A percentile compares a stretch with the other conserved stretches of the same genome.
phyloP scores from a whole-genome alignment of 139 green algal genomes.

The Parachlorella kessleri region DNA sequence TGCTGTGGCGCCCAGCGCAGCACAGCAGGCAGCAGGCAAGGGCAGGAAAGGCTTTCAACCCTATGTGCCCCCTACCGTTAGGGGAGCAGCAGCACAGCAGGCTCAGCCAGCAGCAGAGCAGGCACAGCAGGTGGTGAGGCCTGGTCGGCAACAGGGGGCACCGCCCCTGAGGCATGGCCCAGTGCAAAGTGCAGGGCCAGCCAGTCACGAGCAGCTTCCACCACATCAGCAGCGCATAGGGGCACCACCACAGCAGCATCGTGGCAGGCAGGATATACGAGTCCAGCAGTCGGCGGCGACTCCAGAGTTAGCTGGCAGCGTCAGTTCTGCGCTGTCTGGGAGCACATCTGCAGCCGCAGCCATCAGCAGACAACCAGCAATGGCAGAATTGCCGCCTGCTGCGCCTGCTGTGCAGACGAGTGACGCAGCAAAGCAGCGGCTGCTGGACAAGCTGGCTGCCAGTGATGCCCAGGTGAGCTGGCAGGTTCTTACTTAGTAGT shows the following conservation, averaged over 20 bases:
- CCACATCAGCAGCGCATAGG: background rate
- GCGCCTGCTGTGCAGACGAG: background rate
- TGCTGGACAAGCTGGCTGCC: slow-evolving; percentile 40
- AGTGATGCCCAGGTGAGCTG: slow-evolving; percentile 20
- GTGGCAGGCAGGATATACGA: too few relatives aligned
- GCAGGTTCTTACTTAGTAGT: too few relatives aligned
- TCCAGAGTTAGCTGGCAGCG: background rate
- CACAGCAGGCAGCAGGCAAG: background rate
- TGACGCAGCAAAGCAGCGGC: slow-evolving; percentile 17
- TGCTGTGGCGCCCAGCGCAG: background rate
- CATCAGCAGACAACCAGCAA: background rate
- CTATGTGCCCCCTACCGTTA: slow-evolving; percentile 16
- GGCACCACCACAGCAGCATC: background rate
- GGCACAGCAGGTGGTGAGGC: background rate
- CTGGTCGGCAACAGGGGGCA: background rate
- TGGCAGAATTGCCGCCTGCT: background rate
- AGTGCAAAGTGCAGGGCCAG: background rate
- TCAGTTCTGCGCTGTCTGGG: background rate
- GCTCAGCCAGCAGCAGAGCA: background rate
- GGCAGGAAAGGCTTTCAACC: background rate
- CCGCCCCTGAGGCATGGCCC: background rate
- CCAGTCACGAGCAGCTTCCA: too few relatives aligned
- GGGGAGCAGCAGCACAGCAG: background rate
- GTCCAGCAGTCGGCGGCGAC: too few relatives aligned
- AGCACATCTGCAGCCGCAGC: background rate